Evolutionary conservation across 1,284 basidiomycete species (phyloP).

Genomic region (Inonotus obliquus): DNA sequence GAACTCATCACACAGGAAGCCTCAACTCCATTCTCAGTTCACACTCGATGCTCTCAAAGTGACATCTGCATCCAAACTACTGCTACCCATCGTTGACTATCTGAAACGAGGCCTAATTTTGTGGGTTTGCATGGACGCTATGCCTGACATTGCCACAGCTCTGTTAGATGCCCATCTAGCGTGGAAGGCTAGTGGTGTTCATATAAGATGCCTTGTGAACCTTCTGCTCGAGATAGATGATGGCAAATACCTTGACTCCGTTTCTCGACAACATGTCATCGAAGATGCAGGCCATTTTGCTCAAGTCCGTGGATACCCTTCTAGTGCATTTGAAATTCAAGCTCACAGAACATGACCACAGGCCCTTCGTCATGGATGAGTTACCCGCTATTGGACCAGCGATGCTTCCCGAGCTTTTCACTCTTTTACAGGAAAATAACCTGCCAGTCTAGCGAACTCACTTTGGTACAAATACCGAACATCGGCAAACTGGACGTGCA

Average conservation of each 20-base stretch:
- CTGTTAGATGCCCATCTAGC: conserved; percentile 56
- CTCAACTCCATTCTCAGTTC: conserved; percentile 39
- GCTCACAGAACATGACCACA: conserved; percentile 20
- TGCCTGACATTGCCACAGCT: conserved; percentile 47
- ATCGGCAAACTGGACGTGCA: conserved; percentile 66
- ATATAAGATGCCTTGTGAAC: conserved; percentile 50
- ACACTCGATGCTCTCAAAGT: conserved; percentile 53
- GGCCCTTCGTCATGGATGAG: conserved; percentile 43
- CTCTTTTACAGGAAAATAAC: conserved; percentile 52
- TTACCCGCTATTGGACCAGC: conserved; percentile 48
- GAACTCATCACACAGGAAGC: background rate
- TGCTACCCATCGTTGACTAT: conserved; percentile 59
- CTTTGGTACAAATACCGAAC: conserved; percentile 77
- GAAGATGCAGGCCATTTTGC: conserved; percentile 56
- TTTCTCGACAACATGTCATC: conserved; percentile 52
- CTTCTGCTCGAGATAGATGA: conserved; percentile 64
- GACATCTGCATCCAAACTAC: conserved; percentile 43
- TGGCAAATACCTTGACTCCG: conserved; percentile 46
- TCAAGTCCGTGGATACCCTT: no score
- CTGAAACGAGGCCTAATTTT: conserved; percentile 62
- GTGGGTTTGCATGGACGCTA: conserved; percentile 73
- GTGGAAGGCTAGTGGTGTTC: no score
- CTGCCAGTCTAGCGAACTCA: conserved; percentile 63
- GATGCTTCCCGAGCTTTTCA: conserved; percentile 61
- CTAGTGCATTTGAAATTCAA: background rate